Evolutionary conservation across 2,329 filamentous ascomycete species (phyloP), one percentile per base, ranked within the genome.

Genomic region (Cladosporium cucumerinum): DNA sequence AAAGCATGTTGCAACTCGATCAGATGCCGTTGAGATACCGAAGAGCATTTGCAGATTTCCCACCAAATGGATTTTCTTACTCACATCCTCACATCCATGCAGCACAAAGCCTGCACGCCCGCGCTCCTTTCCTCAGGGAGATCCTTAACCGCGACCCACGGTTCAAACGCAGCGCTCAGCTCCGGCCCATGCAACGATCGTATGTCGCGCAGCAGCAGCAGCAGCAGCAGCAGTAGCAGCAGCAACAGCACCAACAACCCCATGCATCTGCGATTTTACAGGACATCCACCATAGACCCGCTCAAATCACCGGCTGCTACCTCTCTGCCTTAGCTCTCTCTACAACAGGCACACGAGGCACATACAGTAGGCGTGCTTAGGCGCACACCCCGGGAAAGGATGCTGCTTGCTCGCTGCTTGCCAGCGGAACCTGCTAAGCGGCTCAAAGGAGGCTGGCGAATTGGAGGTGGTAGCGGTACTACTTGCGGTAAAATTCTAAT

Each of bases 171-270:
- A 54, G 30, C 51, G 14, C 18, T 54, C 51, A 30, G 23, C 48
- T 54, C 28, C 51, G 51, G 18, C 26, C 18, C 51, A 54, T 54
- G 51, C 51, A 54, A 46, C 18, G 5, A 32, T 28, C 26, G 12
- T n/a, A 54, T 54, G 51, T 54, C 51, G 51, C 51, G 51, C 51
- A 54, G 51, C 51, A 54, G 51, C 51, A n/a, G 51, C 36, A n/a
- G 4, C 34, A 18, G 12, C 34, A 14, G 48, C 48, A 30, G 48
- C 48, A 30, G 48, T 26, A 8, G 49, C 34, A 16, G 12, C 32
- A 34, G 49, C 49, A 52, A 26, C 49, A 52, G 49, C 49, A 18
- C 25, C 34, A 36, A 12, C 32, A 39, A 18, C 34, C 18, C 5
- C 28, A 18, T 32, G 51, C 28, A 32, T 32, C 5, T 21, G 12